Evolutionary conservation across 768 basidiomycete genomes (phyloP).

Genomic region (Xerocomellus amylosporus): DNA sequence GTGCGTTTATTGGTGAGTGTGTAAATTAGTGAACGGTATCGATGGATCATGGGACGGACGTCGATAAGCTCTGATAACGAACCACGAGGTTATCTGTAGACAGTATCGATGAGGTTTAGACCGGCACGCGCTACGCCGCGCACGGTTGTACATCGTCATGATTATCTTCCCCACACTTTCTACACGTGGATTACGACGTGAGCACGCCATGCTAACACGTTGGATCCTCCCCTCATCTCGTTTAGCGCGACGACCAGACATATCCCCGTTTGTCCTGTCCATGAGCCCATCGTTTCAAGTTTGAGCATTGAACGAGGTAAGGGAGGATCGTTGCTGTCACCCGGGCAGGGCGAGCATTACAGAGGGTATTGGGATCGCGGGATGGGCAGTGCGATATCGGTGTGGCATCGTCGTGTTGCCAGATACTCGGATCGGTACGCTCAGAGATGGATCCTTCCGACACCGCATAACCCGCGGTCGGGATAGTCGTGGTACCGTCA

Average conservation of each 20-base stretch:
- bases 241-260: not conserved
- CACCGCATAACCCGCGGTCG: slow-evolving; percentile 3
- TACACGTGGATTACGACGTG: slow-evolving; percentile 2
- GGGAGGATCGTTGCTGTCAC: not conserved
- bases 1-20: not conserved
- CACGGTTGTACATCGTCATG: not conserved
- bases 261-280: not conserved
- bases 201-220: slow-evolving; percentile 8
- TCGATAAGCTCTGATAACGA: slow-evolving; percentile 19
- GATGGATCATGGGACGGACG: not conserved
- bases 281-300: not conserved
- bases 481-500: not conserved
- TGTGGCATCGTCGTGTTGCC: not conserved
- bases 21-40: not conserved
- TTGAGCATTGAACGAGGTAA: not conserved
- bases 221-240: not conserved
- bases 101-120: not conserved
- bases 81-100: slow-evolving; percentile 12
- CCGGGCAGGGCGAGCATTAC: too few species aligned
- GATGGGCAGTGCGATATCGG: not conserved
- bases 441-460: not conserved
- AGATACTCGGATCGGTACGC: not conserved
- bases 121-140: not conserved
- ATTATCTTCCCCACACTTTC: not conserved
- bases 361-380: not conserved